A percentile compares a stretch with the other conserved stretches of the same genome.
Evolutionary conservation across 2,329 filamentous ascomycete species (phyloP).

Genomic region (Colletotrichum sp.): DNA sequence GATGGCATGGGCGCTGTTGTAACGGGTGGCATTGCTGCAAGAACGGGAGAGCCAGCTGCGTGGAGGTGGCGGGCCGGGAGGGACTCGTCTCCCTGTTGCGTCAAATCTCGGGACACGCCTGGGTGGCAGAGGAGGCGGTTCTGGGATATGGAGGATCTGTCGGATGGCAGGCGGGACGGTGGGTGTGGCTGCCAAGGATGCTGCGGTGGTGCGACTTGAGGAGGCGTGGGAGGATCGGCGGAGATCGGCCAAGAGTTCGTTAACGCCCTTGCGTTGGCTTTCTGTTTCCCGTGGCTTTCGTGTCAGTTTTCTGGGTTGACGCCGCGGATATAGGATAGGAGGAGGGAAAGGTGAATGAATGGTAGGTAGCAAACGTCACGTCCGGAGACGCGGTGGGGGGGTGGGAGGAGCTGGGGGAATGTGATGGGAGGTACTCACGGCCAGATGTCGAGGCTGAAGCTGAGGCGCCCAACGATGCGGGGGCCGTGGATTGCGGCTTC

Average conservation of each 20-base stretch:
- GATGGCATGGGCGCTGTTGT: conserved; percentile 4
- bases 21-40: conserved; percentile 22
- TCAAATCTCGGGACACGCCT: conserved; percentile 50
- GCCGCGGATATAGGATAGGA: neutral
- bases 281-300: conserved; percentile 25
- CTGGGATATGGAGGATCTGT: conserved; percentile 63
- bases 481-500: conserved; percentile 63
- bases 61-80: conserved; percentile 64
- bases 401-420: neutral
- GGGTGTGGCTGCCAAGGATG: conserved; percentile 23
- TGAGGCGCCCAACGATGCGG: conserved; percentile 24
- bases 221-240: conserved; percentile 48
- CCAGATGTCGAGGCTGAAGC: conserved; percentile 16
- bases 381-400: neutral
- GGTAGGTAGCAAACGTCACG: neutral
- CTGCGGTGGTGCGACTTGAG: conserved; percentile 6
- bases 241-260: conserved; percentile 63
- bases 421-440: conserved; percentile 4
- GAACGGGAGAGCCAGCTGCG: conserved; percentile 56
- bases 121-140: conserved; percentile 57
- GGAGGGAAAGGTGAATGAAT: neutral
- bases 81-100: conserved; percentile 53
- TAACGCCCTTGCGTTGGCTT: conserved; percentile 53
- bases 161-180: conserved; percentile 62
- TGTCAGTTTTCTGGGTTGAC: neutral